Evolutionary conservation across 352 stramenopile genomes (phyloP), one percentile per base, ranked within the genome.

Genomic region (Globisporangium spiculum): DNA sequence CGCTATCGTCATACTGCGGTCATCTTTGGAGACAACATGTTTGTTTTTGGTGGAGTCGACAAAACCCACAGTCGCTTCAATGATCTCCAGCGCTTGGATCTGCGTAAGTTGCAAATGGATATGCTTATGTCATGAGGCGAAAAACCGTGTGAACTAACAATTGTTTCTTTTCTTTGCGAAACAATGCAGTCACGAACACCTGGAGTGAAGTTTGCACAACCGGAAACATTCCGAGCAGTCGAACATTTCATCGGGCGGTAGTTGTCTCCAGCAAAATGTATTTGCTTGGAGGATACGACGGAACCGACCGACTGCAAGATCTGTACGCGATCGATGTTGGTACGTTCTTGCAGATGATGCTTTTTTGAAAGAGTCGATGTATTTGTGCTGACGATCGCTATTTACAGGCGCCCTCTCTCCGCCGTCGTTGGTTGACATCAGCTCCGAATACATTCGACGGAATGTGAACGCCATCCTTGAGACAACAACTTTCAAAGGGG

Each of bases 31-130:
- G 80, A 93, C 60, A 93, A 84, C 69, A 96, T 96, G 89, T 93
- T 94, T 66, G 84, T 96, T 12, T 96, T 96, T 72, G 89, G 89
- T 41, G 89, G 89, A n/a, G 89, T 96, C 6, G 89, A 96, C 81
- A 96, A 96, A 69, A 88, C 85, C 0, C 89, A 96, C 73, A 90
- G 80, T 38, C 88, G 89, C 2, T 96, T 95, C 56, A 95, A 96
- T 66, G 89, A 96, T 67, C 69, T 96, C 26, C 84, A 94, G 67
- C 77, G 82, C 44, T 76, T 95, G 4, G 83, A 96, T 67, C 69
- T 94, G 20, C 73, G 75, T 80, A 72, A 36, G 70, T 62, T 41
- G 18, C n/a, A 20, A n/a, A n/a, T 50, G 56, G 30, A 46, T 56
- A 58, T 36, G 18, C 24, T 22, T 24, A 18, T 58, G 22, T 22